These are phyloP conservation scores for Ceriops tagal DNA, from an alignment of 345 rosid species.

Conservation along the genomic window DNA sequence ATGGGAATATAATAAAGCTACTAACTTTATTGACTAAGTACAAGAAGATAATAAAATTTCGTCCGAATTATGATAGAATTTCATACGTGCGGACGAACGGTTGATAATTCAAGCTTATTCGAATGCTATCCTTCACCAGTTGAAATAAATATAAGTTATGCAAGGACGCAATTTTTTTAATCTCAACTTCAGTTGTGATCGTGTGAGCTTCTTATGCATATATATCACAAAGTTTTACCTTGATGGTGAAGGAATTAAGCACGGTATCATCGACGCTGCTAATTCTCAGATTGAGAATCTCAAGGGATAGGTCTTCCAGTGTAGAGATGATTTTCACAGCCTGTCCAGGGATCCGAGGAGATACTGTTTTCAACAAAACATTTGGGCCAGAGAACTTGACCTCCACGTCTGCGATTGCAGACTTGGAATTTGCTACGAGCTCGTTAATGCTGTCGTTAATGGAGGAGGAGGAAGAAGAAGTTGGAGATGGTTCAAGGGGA, in stretches of 20 bases:
- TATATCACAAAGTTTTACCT: conserved; percentile 45
- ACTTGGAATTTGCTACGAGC: conserved; percentile 78
- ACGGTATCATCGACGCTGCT: conserved; percentile 63
- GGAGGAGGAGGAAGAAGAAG: conserved; percentile 55
- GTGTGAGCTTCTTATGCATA: no score
- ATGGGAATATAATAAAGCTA: no score
- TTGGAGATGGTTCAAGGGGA: conserved; percentile 52
- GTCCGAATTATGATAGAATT: no score
- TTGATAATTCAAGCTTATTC: no score
- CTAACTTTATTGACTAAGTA: no score
- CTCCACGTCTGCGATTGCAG: conserved; percentile 83
- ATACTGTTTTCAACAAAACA: conserved; percentile 68
- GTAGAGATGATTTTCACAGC: conserved; percentile 68
- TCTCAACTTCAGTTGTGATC: no score
- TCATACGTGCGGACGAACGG: no score
- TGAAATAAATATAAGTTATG: no score
- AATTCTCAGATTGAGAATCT: conserved; percentile 68
- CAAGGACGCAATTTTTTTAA: no score
- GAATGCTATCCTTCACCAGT: no score
- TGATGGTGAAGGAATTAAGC: conserved; percentile 89
- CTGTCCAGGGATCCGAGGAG: conserved; percentile 83
- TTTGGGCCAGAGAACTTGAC: conserved; percentile 90
- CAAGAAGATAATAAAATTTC: no score
- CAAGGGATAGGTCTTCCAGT: conserved; percentile 73
- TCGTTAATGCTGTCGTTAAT: conserved; percentile 43